Base-by-base conservation (phyloP, 169 alveolate genomes). In the Cyclospora cayetanensis region DNA sequence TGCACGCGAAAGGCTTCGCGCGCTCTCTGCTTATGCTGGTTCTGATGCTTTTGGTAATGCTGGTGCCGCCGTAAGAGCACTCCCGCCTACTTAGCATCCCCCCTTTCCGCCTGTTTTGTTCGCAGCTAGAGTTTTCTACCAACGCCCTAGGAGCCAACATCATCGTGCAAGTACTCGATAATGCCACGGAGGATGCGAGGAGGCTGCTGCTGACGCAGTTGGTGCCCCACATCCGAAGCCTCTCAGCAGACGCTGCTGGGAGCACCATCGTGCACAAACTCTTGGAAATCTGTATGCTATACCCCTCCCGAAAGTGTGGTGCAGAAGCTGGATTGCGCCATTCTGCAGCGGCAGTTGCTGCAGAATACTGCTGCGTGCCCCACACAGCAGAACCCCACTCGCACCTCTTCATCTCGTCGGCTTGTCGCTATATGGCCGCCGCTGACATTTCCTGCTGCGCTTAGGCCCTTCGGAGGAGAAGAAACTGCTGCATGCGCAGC, bases 191-290 rank as follows among this genome's bases (percentile, higher is more conserved):
- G 15, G 88, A 52, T 4, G 88, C 80, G 29, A 46, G 85, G 79
- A 39, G 63, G 76, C 68, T 74, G 80, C 37, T 91, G 37, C 89
- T 91, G 25, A 5, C 53, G 41, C 86, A 53, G 86, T 53, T 91
- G 66, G 91, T 91, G 72, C 85, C 89, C 39, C 84, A 84, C 42
- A 82, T 74, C 60, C 72, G 72, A 68, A 87, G 60, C 87, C 93
- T 94, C 79, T 68, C 94, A 22, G 90, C 93, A 1, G 95, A 94
- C 52, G 92, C 70, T 46, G 88, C 90, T n/a, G 95, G 95, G 65
- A 91, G 88, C 77, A 91, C 88, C 68, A 94, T 94, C 85, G 85
- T 94, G 42, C 95, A 94, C 92, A 94, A 94, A 39, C 91, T 94
- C 77, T 79, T 94, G 18, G 94, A 90, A 1, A 90, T 85, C 31